Evolutionary conservation across 345 rosid species (phyloP), one percentile per base, ranked within the genome.

Genomic region (Corchorus olitorius): DNA sequence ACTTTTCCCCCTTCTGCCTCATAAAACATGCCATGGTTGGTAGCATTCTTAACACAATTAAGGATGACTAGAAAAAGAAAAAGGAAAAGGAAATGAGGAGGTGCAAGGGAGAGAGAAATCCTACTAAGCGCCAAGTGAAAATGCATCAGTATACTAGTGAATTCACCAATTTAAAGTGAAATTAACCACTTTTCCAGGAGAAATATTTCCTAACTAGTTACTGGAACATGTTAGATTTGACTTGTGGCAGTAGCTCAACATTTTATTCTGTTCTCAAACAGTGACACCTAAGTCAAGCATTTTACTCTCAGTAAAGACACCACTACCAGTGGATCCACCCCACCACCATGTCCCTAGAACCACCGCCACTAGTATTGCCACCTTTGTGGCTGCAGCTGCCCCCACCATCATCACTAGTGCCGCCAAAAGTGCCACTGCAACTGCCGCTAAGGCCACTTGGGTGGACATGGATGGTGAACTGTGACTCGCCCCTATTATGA

Each of bases 401-500:
- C 92, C 88, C 80, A 87, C 84, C 88, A 90, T 89, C 93, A 88
- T 84, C 82, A 84, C 84, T 84, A 90, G 84, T 77, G 91, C 93
- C 62, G 89, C 94, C 88, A 89, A 86, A 88, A 83, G 85, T 83
- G 94, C 92, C 82, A 88, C 86, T 74, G 90, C 91, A 75, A 79
- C 90, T 72, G 91, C 87, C 65, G 84, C 93, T 83, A 92, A 72
- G 83, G 88, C 97, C 88, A 82, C 90, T 88, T 88, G 94, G 90
- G 91, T 88, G 87, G 90, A 87, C 85, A 89, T 78, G 77, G 76
- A 89, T 72, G 92, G 91, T 88, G 94, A 87, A 80, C 87, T 89
- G 90, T 93, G 92, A 89, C 86, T 86, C 80, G 79, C 89, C 88
- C 99, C 98, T 93, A 93, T 87, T 87, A 91, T 78, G 87, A 88